A percentile compares a stretch with the other conserved stretches of the same genome.
Conservation (phyloP, 768 basidiomycete genomes). For the Pleurotus cornucopiae region DNA sequence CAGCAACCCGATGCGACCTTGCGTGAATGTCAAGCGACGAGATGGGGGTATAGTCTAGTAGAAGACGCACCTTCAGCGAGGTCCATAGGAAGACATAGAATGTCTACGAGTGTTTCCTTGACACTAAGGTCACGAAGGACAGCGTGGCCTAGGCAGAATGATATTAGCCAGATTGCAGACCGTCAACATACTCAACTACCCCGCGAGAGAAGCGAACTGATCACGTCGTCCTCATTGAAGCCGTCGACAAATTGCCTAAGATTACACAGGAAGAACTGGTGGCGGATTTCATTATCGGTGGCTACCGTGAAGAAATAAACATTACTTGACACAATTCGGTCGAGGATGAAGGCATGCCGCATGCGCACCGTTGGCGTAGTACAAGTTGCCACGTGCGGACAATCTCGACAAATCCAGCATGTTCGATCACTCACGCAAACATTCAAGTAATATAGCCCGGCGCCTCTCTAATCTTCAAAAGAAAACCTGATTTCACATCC, state of each 20-base stretch:
- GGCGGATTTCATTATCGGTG: too few species aligned
- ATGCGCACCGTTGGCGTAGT: too few species aligned
- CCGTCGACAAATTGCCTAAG: neutral
- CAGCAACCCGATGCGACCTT: neutral
- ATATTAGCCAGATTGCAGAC: too few species aligned
- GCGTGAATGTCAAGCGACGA: neutral
- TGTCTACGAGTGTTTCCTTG: neutral
- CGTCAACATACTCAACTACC: neutral
- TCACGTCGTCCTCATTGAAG: neutral
- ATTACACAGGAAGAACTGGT: too few species aligned
- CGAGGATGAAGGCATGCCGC: too few species aligned
- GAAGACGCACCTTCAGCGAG: neutral
- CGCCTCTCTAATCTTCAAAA: neutral
- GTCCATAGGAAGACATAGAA: neutral
- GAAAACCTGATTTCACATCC: neutral
- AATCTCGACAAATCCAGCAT: constrained; percentile 1
- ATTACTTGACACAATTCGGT: too few species aligned
- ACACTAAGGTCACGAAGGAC: neutral
- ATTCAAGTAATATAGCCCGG: neutral
- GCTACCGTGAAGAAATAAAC: too few species aligned
- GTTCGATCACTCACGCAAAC: constrained; percentile 1
- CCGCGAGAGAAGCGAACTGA: neutral
- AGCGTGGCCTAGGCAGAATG: neutral
- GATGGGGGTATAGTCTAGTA: neutral
- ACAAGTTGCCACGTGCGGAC: too few species aligned